Evolutionary conservation across 2,329 filamentous ascomycete species (phyloP).

Genomic region (Septoria linicola): DNA sequence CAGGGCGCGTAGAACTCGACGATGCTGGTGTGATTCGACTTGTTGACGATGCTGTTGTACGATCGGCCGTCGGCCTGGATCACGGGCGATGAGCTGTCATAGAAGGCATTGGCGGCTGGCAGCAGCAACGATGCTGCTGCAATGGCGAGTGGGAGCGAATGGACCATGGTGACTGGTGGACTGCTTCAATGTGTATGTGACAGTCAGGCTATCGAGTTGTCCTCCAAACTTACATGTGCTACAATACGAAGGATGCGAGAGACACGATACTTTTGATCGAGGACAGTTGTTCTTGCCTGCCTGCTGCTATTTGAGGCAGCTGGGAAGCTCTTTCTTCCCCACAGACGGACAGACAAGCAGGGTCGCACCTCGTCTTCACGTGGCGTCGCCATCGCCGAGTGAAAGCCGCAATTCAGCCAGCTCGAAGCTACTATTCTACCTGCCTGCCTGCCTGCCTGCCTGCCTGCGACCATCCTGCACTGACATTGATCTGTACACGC

Average conservation of each 20-base stretch:
- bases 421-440: too few species aligned
- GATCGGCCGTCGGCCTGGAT: slow-evolving; percentile 75
- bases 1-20: slow-evolving; percentile 85
- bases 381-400: too few species aligned
- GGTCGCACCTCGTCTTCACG: too few species aligned
- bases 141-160: slow-evolving; percentile 46
- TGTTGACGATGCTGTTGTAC: slow-evolving; percentile 78
- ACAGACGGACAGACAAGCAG: too few species aligned
- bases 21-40: slow-evolving; percentile 74
- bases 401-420: too few species aligned
- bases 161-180: slow-evolving; percentile 22
- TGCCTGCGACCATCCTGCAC: too few species aligned
- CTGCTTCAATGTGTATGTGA: not conserved
- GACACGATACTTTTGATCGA: too few species aligned
- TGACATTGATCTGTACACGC: too few species aligned
- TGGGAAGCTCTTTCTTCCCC: too few species aligned
- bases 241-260: not conserved
- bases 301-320: too few species aligned
- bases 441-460: too few species aligned
- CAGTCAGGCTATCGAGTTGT: not conserved
- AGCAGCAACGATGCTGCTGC: slow-evolving; percentile 66
- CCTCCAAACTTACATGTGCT: not conserved
- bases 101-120: slow-evolving; percentile 68
- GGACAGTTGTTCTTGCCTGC: not conserved
- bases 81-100: slow-evolving; percentile 83